Evolutionary conservation across 2,329 filamentous ascomycete genomes (phyloP), one percentile per base, ranked within the genome.

Genomic region (Trichocomaceae sp.): DNA sequence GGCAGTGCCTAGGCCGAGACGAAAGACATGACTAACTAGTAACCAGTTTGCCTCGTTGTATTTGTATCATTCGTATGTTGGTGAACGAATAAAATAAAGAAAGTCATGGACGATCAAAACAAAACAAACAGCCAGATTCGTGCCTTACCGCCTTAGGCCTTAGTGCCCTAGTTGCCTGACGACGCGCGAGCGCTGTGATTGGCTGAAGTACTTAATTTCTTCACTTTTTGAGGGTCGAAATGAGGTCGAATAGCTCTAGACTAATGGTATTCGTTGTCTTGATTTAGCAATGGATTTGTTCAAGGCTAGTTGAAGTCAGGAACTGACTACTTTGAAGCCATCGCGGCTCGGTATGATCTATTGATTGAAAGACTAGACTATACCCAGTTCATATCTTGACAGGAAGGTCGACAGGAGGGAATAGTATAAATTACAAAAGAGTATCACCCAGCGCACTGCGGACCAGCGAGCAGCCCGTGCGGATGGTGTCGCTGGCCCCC

Each of bases 361-460:
- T 7, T 26, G 23, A 26, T 26, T 26, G 23, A 26, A 26, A 26
- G 23, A 26, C 23, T 7, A 26, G 23, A 7, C 23, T 7, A 26
- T 7, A 7, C 7, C 23, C 7, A 3, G 6, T 35, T 35, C 31
- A 15, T 15, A 2, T 39, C 35, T n/a, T 39, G 35, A 39, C 35
- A 35, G 52, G 50, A n/a, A n/a, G n/a, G n/a, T n/a, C n/a, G n/a
- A n/a, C n/a, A n/a, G 52, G 57, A 12, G 10, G 5, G 17, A 49
- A 22, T 4, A 37, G 23, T 35, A 44, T 31, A 50, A 39, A 50
- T 76, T 75, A 96, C 68, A 97, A 75, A 64, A 97, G 75, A 49
- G 88, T 95, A 77, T 99, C 93, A 19, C 93, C 93, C 60, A 97
- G 76, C 5, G 90, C 92, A 69, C 92, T 96, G 56, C 93, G 80